Evolutionary conservation across 2,329 filamentous ascomycete species (phyloP), one percentile per base, ranked within the genome.

Genomic region (Colletotrichum chrysophilum): DNA sequence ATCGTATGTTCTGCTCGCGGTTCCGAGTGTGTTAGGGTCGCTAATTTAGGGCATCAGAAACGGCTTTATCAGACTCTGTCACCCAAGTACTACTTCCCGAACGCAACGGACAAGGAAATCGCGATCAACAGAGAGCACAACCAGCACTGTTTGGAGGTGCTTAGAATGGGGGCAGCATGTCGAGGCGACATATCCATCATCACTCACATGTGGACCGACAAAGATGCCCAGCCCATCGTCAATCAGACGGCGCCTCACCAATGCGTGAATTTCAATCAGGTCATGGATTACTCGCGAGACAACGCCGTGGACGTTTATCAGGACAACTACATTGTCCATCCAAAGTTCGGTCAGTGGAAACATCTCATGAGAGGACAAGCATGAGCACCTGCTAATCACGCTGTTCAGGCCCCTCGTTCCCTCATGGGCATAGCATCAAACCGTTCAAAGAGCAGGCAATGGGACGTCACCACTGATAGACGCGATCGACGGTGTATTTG

Each of bases 151-250:
- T n/a, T 76, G 9, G 74, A 76, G 34, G 74, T 76, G 0, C 48
- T 76, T n/a, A 58, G 74, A 8, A 76, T 76, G 74, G 74, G 74
- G 26, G 70, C 74, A n/a, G 52, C 71, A 2, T 76, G 74, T 24
- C 74, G 74, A 8, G 74, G 74, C 9, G 74, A 76, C 18, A 58
- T 76, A 30, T 76, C 74, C 34, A 76, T 76, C 55, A 75, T 76
- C 36, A 76, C 74, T 6, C 74, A 76, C 36, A 76, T 76, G 74
- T 76, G 74, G 74, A 71, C 71, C n/a, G 74, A 76, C 34, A 71
- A 75, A 24, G 71, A 76, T 26, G 66, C 74, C 14, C 71, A 74
- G 12, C 74, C 71, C 9, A 76, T 76, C 24, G 74, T 76, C 28
- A 76, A 76, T 30, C 74, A 76, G 24, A 76, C 74, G 9, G 74